phyloP scores from a whole-genome alignment of 805 yeast species.

The Suhomyces pyralidae region DNA sequence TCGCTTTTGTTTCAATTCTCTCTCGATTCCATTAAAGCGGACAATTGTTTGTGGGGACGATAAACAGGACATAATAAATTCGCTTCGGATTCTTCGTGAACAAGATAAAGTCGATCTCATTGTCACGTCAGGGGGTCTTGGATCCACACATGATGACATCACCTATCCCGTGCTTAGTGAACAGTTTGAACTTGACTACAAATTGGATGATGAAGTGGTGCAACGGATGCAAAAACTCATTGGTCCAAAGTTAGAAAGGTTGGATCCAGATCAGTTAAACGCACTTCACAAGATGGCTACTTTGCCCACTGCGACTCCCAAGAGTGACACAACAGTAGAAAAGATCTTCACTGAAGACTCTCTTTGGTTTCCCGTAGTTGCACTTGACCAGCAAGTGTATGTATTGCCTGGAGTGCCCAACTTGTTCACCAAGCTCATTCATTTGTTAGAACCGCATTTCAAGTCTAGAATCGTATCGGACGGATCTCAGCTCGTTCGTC shows the following conservation, averaged over 20 bases:
- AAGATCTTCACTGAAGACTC: conserved; percentile 43
- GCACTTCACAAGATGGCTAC: conserved; percentile 82
- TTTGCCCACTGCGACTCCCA: conserved; percentile 50
- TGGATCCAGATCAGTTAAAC: conserved; percentile 42
- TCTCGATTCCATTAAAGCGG: conserved; percentile 64
- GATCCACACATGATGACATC: conserved; percentile 89
- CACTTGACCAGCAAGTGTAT: conserved; percentile 59
- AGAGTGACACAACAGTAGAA: conserved; percentile 30
- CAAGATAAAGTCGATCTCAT: conserved; percentile 57
- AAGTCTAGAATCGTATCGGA: conserved; percentile 21
- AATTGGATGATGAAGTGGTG: conserved; percentile 55
- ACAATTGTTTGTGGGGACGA: conserved; percentile 80
- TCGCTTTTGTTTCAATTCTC: conserved; percentile 56
- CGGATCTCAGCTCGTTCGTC: conserved; percentile 32
- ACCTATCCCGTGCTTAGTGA: conserved; percentile 75
- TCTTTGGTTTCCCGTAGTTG: conserved; percentile 84
- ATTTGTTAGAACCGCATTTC: conserved; percentile 38
- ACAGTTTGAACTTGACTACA: conserved; percentile 52
- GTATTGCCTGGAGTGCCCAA: conserved; percentile 85
- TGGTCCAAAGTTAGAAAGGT: conserved; percentile 30
- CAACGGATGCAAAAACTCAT: conserved; percentile 54
- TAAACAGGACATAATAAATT: conserved; percentile 55
- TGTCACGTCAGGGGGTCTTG: conserved; percentile 73
- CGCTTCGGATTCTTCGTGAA: conserved; percentile 44
- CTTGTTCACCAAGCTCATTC: conserved; percentile 56